These are phyloP conservation scores for Teratosphaeria epicoccoides DNA, from an alignment of 2,329 filamentous ascomycete genomes.

Conservation along the genomic window DNA sequence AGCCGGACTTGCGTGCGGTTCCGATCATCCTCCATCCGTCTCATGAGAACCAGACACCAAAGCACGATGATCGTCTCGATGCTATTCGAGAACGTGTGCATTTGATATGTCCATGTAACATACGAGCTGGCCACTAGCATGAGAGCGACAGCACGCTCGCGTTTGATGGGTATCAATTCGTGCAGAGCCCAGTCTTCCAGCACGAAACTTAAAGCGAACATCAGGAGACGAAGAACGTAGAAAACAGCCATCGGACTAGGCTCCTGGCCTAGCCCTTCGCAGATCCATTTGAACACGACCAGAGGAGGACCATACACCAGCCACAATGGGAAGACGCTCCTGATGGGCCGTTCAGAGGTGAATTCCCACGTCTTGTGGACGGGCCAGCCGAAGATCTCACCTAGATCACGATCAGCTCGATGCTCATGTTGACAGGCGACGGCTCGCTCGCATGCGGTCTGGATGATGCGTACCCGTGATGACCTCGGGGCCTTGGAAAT, in stretches of 20 bases:
- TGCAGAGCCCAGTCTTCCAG: conserved; percentile 96
- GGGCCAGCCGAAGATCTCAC: conserved; percentile 85
- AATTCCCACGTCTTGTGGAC: conserved; percentile 87
- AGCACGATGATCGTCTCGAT: conserved; percentile 86
- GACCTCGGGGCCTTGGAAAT: conserved; percentile 96
- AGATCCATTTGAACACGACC: conserved; percentile 84
- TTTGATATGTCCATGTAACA: conserved; percentile 97
- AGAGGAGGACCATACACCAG: conserved; percentile 89
- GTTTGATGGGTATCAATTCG: conserved; percentile 71
- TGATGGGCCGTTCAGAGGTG: conserved; percentile 74
- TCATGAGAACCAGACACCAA: conserved; percentile 87
- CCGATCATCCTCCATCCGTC: conserved; percentile 69
- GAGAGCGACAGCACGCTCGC: conserved; percentile 60
- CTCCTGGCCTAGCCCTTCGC: conserved; percentile 72
- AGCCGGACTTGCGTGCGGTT: conserved; percentile 68
- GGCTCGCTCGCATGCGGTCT: background rate
- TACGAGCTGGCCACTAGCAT: conserved; percentile 89
- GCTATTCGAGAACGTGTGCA: conserved; percentile 96
- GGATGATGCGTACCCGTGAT: conserved; percentile 62
- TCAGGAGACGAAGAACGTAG: conserved; percentile 75
- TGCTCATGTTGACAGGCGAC: background rate
- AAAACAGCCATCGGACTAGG: conserved; percentile 80
- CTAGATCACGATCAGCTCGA: conserved; percentile 36
- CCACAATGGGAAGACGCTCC: conserved; percentile 95
- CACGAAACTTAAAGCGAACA: conserved; percentile 93